Evolutionary conservation across 108 stramenopile species (phyloP).

Genomic region (Discostella stelligeroides): DNA sequence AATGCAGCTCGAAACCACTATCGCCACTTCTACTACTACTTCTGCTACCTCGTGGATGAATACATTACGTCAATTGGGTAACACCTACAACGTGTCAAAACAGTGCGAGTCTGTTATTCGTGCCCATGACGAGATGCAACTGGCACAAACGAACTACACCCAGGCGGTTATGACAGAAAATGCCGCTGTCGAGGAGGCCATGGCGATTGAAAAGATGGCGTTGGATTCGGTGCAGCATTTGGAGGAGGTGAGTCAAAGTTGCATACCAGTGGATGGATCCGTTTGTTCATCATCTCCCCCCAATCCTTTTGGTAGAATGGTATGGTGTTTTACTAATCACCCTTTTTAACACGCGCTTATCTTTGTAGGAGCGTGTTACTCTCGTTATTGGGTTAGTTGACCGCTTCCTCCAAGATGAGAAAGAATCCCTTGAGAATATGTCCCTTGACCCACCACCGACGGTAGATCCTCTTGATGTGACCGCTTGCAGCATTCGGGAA

Average conservation of each 20-base stretch:
- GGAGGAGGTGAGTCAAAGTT: conserved; percentile 40
- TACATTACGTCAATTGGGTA: conserved; percentile 27
- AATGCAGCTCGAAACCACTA: too few relatives aligned
- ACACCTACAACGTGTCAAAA: conserved; percentile 17
- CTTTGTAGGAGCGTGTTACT: conserved; percentile 43
- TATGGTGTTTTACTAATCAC: neutral
- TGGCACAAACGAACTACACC: conserved; percentile 42
- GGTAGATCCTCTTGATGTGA: conserved; percentile 23
- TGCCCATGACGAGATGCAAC: conserved; percentile 43
- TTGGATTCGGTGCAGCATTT: conserved; percentile 56
- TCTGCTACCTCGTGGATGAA: conserved; percentile 24
- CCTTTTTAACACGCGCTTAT: neutral
- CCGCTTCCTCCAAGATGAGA: conserved; percentile 36
- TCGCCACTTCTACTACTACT: too few relatives aligned
- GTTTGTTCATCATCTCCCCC: too few relatives aligned
- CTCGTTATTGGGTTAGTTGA: conserved; percentile 48
- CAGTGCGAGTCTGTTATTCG: conserved; percentile 29
- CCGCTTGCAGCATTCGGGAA: conserved; percentile 9
- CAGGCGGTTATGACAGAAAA: conserved; percentile 56
- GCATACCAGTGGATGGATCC: neutral
- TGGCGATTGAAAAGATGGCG: conserved; percentile 54
- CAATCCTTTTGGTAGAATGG: neutral
- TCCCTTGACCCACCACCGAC: conserved; percentile 19
- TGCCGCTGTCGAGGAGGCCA: conserved; percentile 38
- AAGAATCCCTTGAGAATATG: conserved; percentile 42